Conservation (phyloP, 2,329 filamentous ascomycete genomes). For the Ophiocordyceps unilateralis region DNA sequence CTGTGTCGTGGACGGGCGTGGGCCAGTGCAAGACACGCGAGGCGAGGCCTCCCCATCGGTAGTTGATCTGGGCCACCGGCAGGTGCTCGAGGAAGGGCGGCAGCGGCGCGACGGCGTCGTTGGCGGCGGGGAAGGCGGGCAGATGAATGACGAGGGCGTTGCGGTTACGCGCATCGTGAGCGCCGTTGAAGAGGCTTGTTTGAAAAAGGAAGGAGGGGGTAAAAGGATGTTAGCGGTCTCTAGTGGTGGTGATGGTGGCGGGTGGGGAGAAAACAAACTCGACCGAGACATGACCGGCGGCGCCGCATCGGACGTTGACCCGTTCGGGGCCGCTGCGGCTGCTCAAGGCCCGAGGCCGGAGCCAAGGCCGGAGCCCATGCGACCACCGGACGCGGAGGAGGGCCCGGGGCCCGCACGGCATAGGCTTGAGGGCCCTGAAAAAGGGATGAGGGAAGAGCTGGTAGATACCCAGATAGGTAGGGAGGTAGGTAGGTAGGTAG, state of each 20-base stretch:
- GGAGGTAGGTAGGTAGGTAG: conserved; percentile 2
- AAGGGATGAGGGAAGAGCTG: too few species aligned
- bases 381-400: not conserved
- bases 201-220: too few species aligned
- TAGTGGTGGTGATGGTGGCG: not conserved
- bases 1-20: conserved; percentile 36
- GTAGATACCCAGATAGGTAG: too few species aligned
- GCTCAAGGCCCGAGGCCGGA: conserved; percentile 2
- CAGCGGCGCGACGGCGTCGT: conserved; percentile 12
- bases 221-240: too few species aligned
- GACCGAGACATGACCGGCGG: conserved; percentile 29
- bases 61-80: conserved; percentile 39
- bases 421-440: not conserved
- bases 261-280: conserved; percentile 22
- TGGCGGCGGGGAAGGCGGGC: conserved; percentile 25
- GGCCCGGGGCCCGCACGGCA: not conserved
- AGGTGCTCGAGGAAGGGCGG: conserved; percentile 23
- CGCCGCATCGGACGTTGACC: conserved; percentile 28
- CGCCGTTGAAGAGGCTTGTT: conserved; percentile 30
- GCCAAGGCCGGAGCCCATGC: not conserved
- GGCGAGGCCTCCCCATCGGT: conserved; percentile 30
- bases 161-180: conserved; percentile 13
- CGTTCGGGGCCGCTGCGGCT: conserved; percentile 14
- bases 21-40: conserved; percentile 29
- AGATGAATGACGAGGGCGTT: conserved; percentile 37